Evolutionary conservation across 1,139 yeast species (phyloP).

Genomic region (Pichia sorboxylosa): DNA sequence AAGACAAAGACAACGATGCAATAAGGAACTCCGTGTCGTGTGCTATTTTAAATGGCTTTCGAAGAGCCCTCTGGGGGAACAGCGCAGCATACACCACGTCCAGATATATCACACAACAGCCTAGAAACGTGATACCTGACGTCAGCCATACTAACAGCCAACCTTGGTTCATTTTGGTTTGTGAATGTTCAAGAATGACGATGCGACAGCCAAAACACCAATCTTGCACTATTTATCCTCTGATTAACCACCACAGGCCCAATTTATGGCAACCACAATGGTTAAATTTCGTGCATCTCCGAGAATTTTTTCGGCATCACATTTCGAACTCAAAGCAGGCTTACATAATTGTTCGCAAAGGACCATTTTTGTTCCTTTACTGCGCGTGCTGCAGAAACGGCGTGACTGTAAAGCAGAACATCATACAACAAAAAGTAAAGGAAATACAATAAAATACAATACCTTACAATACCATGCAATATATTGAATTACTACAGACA

Average conservation of each 20-base stretch:
- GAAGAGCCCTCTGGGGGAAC: slow-evolving; percentile 33
- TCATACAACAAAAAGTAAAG: no score
- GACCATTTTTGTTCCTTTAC: no score
- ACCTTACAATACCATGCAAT: no score
- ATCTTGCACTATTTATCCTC: neutral
- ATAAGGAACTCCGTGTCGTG: slow-evolving; percentile 52
- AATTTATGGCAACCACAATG: neutral
- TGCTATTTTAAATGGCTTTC: slow-evolving; percentile 41
- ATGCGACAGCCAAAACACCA: neutral
- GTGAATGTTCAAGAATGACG: neutral
- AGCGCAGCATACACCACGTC: slow-evolving; percentile 35
- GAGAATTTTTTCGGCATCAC: no score
- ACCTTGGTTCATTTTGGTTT: slow-evolving; percentile 29
- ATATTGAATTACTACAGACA: no score
- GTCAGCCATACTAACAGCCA: slow-evolving; percentile 48
- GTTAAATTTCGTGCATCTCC: neutral
- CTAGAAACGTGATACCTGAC: slow-evolving; percentile 46
- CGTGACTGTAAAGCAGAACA: no score
- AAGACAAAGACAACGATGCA: slow-evolving; percentile 55
- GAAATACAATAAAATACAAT: no score
- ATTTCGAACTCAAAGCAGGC: no score
- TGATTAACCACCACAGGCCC: neutral
- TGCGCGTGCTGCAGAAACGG: no score
- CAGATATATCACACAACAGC: slow-evolving; percentile 43
- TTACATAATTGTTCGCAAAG: no score